A percentile compares a stretch with the other conserved stretches of the same genome.
Conservation (phyloP, 495 filamentous ascomycete genomes). For the Talaromyces wortmannii region DNA sequence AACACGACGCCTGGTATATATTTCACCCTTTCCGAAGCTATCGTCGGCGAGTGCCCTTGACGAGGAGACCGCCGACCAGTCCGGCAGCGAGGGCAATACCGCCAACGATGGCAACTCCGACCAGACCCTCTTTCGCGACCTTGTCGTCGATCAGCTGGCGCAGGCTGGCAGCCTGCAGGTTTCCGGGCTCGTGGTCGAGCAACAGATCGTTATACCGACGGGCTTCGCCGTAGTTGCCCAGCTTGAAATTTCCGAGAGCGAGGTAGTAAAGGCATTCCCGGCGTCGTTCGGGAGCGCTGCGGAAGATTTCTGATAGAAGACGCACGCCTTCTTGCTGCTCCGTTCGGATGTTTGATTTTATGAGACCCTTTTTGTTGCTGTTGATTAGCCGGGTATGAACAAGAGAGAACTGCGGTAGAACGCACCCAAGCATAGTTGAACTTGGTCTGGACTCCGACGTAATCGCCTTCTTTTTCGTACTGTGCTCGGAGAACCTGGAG, state of each 20-base stretch:
- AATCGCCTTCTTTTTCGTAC: conserved; percentile 94
- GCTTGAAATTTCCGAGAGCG: conserved; percentile 92
- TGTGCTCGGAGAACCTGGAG: conserved; percentile 86
- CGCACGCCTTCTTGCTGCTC: conserved; percentile 96
- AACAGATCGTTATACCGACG: conserved; percentile 89
- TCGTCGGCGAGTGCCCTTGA: conserved; percentile 60
- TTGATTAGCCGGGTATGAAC: not conserved
- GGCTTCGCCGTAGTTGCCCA: conserved; percentile 94
- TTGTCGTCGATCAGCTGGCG: conserved; percentile 87
- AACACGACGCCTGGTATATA: not conserved
- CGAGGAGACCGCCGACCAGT: conserved; percentile 80
- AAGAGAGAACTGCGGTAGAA: too few relatives aligned
- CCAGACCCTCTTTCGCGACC: conserved; percentile 85
- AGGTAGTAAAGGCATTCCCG: conserved; percentile 98
- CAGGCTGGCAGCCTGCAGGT: conserved; percentile 82
- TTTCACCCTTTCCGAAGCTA: conserved; percentile 14
- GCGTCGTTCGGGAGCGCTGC: conserved; percentile 79
- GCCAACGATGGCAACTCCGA: conserved; percentile 95
- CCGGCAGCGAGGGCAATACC: conserved; percentile 89
- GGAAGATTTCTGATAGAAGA: conserved; percentile 94
- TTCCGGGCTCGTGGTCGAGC: conserved; percentile 80
- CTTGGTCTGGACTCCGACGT: conserved; percentile 94
- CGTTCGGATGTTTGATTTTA: conserved; percentile 74
- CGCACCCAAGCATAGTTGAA: conserved; percentile 98
- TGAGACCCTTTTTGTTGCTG: conserved; percentile 60